Evolutionary conservation across 371 early-diverging fungal species (phyloP), one percentile per base, ranked within the genome.

Genomic region (Umbelopsis sp.): DNA sequence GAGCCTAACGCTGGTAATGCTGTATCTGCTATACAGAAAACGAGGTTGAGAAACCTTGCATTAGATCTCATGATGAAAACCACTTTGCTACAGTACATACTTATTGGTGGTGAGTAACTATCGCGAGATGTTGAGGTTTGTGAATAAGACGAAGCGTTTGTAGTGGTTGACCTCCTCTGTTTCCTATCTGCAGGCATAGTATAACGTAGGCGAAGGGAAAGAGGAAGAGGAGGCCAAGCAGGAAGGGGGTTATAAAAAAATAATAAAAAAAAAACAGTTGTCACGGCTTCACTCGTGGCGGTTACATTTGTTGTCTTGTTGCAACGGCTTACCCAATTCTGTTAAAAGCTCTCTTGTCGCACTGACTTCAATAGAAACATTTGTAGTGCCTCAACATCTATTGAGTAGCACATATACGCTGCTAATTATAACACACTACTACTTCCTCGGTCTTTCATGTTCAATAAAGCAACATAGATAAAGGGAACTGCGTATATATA

Each of bases 71-170:
- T 41, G 29, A 29, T 29, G 29, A 29, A 4, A 29, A 29, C 3
- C 22, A 4, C 29, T 29, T 29, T 29, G 29, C 29, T 29, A 29
- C 10, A 41, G 7, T 7, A 41, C 57, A 35, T 35, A 57, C 57
- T 29, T 29, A 29, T 35, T 57, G 57, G 57, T 16, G 35, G 35
- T 29, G 18, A 35, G 25, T 16, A 29, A 7, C 35, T 37, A 35
- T 57, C 57, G 57, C 57, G 29, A 35, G 57, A 57, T 3, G 29
- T 35, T 57, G 57, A 35, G 18, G n/a, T 32, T 57, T 57, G 57
- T 57, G 57, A 57, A 7, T 29, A 35, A 57, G 37, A 35, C 11
- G 57, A 35, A 35, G 37, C 32, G 35, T 18, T 57, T 6, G 57
- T n/a, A 11, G 11, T 35, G 29, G 57, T 29, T 16, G 57, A 35